phyloP scores from a whole-genome alignment of 2,329 filamentous ascomycete species.

The Akanthomyces lecanii region DNA sequence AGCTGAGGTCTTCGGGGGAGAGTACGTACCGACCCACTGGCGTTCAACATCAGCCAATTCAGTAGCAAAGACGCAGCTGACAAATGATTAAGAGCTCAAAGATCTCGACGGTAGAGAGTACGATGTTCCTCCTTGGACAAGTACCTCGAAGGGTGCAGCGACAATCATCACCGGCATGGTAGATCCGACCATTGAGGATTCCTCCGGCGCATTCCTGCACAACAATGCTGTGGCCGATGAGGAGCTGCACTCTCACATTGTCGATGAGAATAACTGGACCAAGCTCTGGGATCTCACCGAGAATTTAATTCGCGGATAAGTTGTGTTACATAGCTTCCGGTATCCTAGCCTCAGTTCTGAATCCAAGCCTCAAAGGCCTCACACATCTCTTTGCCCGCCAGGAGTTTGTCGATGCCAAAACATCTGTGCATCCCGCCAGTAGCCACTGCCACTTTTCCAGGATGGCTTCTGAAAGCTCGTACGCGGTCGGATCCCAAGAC shows the following conservation, averaged over 20 bases:
- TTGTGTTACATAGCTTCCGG: slow-evolving; percentile 17
- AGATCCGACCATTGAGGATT: slow-evolving; percentile 17
- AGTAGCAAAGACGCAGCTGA: background rate
- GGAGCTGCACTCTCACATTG: slow-evolving; percentile 20
- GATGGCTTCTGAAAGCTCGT: slow-evolving; percentile 44
- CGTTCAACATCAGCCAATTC: background rate
- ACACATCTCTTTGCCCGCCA: background rate
- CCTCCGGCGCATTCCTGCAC: slow-evolving; percentile 15
- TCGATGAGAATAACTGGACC: slow-evolving; percentile 33
- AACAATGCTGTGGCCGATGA: slow-evolving; percentile 17
- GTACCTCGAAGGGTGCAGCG: slow-evolving; percentile 34
- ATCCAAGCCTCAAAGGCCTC: background rate
- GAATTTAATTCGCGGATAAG: slow-evolving; percentile 16
- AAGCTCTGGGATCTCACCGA: slow-evolving; percentile 38
- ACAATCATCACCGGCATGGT: slow-evolving; percentile 19
- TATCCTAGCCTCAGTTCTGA: background rate
- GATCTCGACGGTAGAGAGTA: slow-evolving; percentile 16
- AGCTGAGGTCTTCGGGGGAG: background rate
- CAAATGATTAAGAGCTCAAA: background rate
- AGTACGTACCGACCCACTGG: background rate
- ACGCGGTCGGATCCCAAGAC: slow-evolving; percentile 39
- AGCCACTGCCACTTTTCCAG: slow-evolving; percentile 40
- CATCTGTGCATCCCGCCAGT: slow-evolving; percentile 18
- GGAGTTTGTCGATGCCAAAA: background rate
- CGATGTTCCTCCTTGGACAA: slow-evolving; percentile 18